These are phyloP conservation scores for Tolypocladium endophyticum DNA, from an alignment of 2,329 filamentous ascomycete species.

Conservation along the genomic window DNA sequence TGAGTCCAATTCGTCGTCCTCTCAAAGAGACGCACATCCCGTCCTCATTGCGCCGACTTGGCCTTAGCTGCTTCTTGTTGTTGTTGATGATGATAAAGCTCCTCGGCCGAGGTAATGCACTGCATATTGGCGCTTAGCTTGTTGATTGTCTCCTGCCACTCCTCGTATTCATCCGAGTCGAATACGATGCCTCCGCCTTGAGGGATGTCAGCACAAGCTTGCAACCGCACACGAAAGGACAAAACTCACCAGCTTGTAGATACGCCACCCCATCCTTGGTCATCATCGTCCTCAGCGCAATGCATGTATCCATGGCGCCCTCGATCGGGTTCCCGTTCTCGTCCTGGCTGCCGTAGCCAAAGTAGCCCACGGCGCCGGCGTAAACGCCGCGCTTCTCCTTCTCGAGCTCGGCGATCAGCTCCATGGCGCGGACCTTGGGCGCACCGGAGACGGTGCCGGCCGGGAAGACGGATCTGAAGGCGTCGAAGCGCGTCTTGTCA, in stretches of 20 bases:
- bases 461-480: slow-evolving; percentile 92
- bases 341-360: slow-evolving; percentile 71
- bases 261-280: slow-evolving; percentile 87
- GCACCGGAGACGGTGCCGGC: slow-evolving; percentile 92
- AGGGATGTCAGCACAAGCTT: slow-evolving; percentile 1
- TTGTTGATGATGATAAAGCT: slow-evolving; percentile 36
- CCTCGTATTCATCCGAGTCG: slow-evolving; percentile 87
- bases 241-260: slow-evolving; percentile 58
- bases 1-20: background rate
- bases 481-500: slow-evolving; percentile 84
- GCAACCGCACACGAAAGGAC: background rate
- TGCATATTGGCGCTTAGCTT: slow-evolving; percentile 86
- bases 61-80: slow-evolving; percentile 4
- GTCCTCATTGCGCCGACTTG: background rate
- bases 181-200: slow-evolving; percentile 81
- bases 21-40: background rate
- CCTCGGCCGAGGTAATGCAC: slow-evolving; percentile 77
- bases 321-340: slow-evolving; percentile 52
- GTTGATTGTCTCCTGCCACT: slow-evolving; percentile 89
- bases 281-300: slow-evolving; percentile 81
- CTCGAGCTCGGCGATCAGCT: slow-evolving; percentile 90
- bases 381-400: slow-evolving; percentile 91
- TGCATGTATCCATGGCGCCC: slow-evolving; percentile 84
- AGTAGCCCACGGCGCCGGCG: slow-evolving; percentile 93
- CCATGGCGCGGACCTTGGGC: slow-evolving; percentile 94